Base-by-base conservation (phyloP, 192 early-diverging fungal species). In the Coemansia sp. region DNA sequence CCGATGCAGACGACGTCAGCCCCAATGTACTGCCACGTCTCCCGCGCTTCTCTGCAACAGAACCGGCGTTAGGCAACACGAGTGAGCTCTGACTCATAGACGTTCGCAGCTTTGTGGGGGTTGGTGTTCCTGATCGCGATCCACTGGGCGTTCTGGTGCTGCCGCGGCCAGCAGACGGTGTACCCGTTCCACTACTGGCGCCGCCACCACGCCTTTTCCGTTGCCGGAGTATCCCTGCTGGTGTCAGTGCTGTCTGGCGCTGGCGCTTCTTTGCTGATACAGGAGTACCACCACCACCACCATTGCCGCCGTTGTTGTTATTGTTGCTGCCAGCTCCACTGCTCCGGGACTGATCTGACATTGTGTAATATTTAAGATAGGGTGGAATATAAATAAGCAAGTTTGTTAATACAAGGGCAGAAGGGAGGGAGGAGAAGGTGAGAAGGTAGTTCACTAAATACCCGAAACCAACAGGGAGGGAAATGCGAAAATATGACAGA, bases 151-250 rank as follows among this genome's bases (percentile, higher is more conserved):
- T 23, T 53, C 39, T 41, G 64, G 53, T 15, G 64, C 38, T 11
- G 30, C 30, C 30, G 30, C 30, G 30, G 30, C 30, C 30, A 30
- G 30, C 30, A 30, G 30, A 30, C 21, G 39, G 39, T 41, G 39
- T 56, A 20, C 26, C 15, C 14, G 38, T 10, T 6, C 36, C 18
- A 21, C 18, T 11, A 68, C 35, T 18, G 64, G 43, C 20, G 38
- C 34, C 63, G 16, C 75, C 69, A n/a, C 60, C 63, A 15, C 77
- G 72, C 18, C 62, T 55, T 62, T 80, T 80, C 41, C 72, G 68
- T 36, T 80, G 77, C 12, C 68, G 72, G 55, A 71, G 46, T 0
- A 71, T 36, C 12, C 66, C 72, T 7, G 61, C 44, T 1, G 77
- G 77, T n/a, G 72, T 80, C 18, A 75, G 55, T 2, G 71, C 53